A percentile compares a stretch with the other conserved stretches of the same genome.
phyloP scores from a whole-genome alignment of 768 basidiomycete genomes.

The Auriscalpium microsporum region DNA sequence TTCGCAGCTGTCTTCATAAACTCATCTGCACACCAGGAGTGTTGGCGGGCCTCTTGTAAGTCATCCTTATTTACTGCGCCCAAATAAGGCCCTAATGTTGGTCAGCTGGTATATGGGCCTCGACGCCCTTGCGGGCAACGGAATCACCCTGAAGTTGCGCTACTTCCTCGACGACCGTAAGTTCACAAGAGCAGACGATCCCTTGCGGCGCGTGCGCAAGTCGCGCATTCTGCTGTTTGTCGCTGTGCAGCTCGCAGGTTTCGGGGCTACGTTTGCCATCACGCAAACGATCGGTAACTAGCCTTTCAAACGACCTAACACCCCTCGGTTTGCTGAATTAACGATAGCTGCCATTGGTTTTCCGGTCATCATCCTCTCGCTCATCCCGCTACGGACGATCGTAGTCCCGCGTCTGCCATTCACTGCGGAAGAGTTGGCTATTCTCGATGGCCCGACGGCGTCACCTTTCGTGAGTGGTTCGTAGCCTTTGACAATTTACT shows the following conservation, averaged over 20 bases:
- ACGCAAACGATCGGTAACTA: conserved; percentile 77
- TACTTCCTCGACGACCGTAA: conserved; percentile 69
- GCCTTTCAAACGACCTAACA: neutral
- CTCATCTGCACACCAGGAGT: conserved; percentile 34
- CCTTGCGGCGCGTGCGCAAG: conserved; percentile 65
- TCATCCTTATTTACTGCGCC: conserved; percentile 4
- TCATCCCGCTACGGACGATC: conserved; percentile 67
- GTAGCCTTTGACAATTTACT: neutral
- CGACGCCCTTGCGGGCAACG: conserved; percentile 71
- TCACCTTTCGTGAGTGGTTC: conserved; percentile 64
- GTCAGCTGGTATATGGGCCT: conserved; percentile 86
- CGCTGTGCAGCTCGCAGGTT: conserved; percentile 68
- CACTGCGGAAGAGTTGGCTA: conserved; percentile 64
- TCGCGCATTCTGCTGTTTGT: conserved; percentile 68
- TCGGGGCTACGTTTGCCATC: conserved; percentile 83
- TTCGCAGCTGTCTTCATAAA: conserved; percentile 23
- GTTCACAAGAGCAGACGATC: conserved; percentile 57
- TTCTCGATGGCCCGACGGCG: conserved; percentile 87
- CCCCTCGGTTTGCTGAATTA: neutral
- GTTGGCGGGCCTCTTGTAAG: conserved; percentile 80
- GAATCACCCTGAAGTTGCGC: conserved; percentile 73
- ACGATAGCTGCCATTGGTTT: conserved; percentile 77
- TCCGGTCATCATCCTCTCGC: conserved; percentile 77
- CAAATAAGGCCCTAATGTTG: neutral
- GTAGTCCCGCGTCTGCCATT: conserved; percentile 73